Percentiles rank a stretch among this genome's conserved stretches.
phyloP scores from a whole-genome alignment of 2,329 filamentous ascomycete genomes.

The Penicillium sp. region DNA sequence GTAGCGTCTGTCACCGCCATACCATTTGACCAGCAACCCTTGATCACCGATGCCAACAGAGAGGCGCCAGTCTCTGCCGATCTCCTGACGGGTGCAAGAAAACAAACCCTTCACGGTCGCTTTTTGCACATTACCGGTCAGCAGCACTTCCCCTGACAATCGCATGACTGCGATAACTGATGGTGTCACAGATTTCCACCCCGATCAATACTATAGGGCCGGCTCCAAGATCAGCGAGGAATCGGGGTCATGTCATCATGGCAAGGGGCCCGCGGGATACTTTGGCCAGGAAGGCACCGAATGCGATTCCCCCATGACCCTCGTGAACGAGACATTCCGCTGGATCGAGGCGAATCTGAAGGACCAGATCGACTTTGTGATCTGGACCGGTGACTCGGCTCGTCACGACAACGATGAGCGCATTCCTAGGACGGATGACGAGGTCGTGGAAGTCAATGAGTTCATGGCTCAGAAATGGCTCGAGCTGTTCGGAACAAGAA shows the following conservation, averaged over 20 bases:
- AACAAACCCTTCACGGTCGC: conserved; percentile 28
- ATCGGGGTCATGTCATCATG: conserved; percentile 70
- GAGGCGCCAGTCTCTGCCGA: conserved; percentile 3
- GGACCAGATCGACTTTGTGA: conserved; percentile 79
- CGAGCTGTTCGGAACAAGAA: conserved; percentile 62
- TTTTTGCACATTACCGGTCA: conserved; percentile 40
- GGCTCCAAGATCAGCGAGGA: conserved; percentile 66
- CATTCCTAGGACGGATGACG: conserved; percentile 68
- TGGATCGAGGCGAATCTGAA: conserved; percentile 80
- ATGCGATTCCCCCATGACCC: conserved; percentile 78
- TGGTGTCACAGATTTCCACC: conserved; percentile 73
- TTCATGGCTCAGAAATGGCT: conserved; percentile 73
- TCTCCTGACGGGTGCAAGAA: conserved; percentile 1
- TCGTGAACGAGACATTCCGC: conserved; percentile 83
- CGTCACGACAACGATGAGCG: conserved; percentile 85
- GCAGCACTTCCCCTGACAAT: background rate
- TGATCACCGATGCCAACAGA: conserved; percentile 7
- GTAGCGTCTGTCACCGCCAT: conserved; percentile 13
- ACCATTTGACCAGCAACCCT: conserved; percentile 13
- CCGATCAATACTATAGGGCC: conserved; percentile 80
- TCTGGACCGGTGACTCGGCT: conserved; percentile 90
- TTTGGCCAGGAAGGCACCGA: conserved; percentile 84
- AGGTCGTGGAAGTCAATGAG: conserved; percentile 77
- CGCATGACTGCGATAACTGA: background rate
- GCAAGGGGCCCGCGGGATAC: conserved; percentile 70